Evolutionary conservation across 305 asterid species (phyloP).

Genomic region (Fraxinus floribunda): DNA sequence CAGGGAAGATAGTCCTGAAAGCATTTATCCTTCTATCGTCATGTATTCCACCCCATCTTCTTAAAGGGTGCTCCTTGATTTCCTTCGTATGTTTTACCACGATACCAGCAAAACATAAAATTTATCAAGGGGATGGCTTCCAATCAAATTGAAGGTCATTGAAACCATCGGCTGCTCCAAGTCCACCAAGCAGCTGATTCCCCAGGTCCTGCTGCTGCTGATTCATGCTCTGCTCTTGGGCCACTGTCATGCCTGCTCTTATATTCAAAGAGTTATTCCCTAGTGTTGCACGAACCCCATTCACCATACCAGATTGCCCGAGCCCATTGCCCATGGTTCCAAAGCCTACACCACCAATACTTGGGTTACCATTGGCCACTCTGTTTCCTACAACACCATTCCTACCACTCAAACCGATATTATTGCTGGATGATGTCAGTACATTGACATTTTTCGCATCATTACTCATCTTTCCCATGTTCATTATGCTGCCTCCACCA

Average conservation of each 20-base stretch:
- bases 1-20: neutral
- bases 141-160: constrained; percentile 74
- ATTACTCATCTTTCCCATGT: constrained; percentile 43
- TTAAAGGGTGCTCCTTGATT: neutral
- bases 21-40: neutral
- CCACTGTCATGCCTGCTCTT: constrained; percentile 53
- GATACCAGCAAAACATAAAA: neutral
- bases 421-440: constrained; percentile 38
- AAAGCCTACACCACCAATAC: constrained; percentile 58
- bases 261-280: constrained; percentile 57
- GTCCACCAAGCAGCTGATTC: constrained; percentile 74
- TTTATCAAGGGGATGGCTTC: constrained; percentile 54
- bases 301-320: constrained; percentile 64
- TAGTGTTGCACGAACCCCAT: constrained; percentile 66
- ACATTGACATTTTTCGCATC: constrained; percentile 55
- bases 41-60: neutral
- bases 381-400: constrained; percentile 55
- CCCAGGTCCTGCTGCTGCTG: constrained; percentile 75
- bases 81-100: neutral
- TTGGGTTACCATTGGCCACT: constrained; percentile 41
- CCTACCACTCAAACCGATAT: constrained; percentile 39
- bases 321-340: constrained; percentile 58
- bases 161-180: constrained; percentile 70
- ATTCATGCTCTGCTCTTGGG: constrained; percentile 67
- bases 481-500: constrained; percentile 48